Evolutionary conservation across 208 protist species (phyloP).

Genomic region (Acanthamoeba triangularis): DNA sequence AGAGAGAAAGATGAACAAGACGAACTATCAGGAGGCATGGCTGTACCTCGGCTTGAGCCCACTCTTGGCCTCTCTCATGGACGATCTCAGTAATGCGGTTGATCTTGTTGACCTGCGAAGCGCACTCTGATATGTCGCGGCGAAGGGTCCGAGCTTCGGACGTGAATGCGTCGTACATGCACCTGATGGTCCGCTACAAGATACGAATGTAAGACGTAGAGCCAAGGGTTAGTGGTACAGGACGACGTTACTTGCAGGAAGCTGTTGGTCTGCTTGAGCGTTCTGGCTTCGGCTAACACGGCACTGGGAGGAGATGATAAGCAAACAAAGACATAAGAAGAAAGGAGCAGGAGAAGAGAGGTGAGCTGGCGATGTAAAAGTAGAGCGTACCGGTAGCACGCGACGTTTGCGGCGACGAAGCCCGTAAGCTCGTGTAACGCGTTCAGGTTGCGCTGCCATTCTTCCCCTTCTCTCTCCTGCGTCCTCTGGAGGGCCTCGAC

Average conservation of each 20-base stretch:
- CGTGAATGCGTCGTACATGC: conserved; percentile 19
- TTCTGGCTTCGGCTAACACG: conserved; percentile 12
- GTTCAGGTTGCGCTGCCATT: neutral
- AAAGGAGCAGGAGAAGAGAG: neutral
- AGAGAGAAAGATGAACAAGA: no score
- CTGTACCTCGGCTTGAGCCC: neutral
- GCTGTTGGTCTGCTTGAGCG: neutral
- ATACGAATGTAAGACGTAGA: neutral
- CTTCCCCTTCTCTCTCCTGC: neutral
- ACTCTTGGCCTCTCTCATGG: neutral
- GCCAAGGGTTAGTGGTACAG: neutral
- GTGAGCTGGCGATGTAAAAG: no score
- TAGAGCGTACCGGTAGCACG: neutral
- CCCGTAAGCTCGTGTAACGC: neutral
- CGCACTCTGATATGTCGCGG: neutral
- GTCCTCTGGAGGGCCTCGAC: neutral
- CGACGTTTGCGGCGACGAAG: neutral
- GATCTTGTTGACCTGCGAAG: neutral
- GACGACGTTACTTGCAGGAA: neutral
- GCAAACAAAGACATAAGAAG: neutral
- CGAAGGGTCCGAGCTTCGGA: neutral
- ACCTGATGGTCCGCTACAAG: neutral
- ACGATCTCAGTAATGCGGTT: neutral
- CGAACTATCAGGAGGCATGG: neutral
- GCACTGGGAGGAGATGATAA: neutral